These are phyloP conservation scores for Amyloporia xantha DNA, from an alignment of 768 basidiomycete genomes.

Conservation along the genomic window DNA sequence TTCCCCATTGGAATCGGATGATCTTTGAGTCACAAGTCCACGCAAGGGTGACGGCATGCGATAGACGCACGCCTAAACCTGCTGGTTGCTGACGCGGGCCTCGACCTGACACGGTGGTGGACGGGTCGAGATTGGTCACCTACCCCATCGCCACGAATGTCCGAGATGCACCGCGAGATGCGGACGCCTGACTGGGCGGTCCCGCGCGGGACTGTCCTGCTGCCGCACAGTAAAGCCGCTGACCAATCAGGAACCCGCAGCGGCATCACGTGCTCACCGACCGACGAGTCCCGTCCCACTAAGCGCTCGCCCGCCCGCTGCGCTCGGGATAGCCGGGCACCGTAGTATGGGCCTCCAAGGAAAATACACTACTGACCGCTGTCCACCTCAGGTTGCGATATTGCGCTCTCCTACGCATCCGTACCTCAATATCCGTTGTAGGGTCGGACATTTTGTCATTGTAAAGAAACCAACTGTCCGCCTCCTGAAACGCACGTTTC, in stretches of 20 bases:
- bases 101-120: background rate
- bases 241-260: background rate
- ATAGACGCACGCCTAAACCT: background rate
- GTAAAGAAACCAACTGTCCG: too few relatives aligned
- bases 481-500: background rate
- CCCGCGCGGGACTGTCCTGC: background rate
- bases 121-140: background rate
- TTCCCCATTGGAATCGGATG: background rate
- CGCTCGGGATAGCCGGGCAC: background rate
- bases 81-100: conserved; percentile 1
- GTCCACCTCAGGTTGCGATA: too few relatives aligned
- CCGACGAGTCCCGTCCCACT: too few relatives aligned
- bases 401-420: too few relatives aligned
- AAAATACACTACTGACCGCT: too few relatives aligned
- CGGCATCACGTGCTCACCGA: too few relatives aligned
- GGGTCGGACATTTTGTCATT: too few relatives aligned
- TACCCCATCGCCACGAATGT: background rate
- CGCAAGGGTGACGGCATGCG: conserved; percentile 3
- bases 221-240: too few relatives aligned
- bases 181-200: background rate
- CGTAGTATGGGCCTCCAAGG: too few relatives aligned
- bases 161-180: background rate
- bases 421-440: too few relatives aligned
- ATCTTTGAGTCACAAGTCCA: conserved; percentile 2
- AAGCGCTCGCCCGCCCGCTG: too few relatives aligned